phyloP scores from a whole-genome alignment of 2,329 filamentous ascomycete species.

The Onygenales sp. region DNA sequence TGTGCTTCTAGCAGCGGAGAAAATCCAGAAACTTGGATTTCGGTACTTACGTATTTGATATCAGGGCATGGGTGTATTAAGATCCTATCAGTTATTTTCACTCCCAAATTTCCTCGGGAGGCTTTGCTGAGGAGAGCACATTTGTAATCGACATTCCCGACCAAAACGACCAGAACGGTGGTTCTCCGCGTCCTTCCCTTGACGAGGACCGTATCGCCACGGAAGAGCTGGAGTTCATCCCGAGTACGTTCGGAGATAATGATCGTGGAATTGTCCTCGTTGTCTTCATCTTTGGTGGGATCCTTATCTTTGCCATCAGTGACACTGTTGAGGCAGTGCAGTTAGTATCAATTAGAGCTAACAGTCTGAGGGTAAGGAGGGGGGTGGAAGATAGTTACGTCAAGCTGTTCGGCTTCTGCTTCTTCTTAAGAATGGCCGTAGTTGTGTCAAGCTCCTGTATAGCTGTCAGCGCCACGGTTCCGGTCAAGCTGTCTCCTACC shows the following conservation, averaged over 20 bases:
- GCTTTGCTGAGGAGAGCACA: constrained; percentile 97
- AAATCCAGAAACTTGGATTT: not conserved
- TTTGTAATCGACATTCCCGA: constrained; percentile 94
- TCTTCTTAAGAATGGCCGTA: constrained; percentile 98
- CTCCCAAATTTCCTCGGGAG: constrained; percentile 92
- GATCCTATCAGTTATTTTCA: constrained; percentile 97
- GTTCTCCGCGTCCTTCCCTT: constrained; percentile 99
- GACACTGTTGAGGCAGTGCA: constrained; percentile 52
- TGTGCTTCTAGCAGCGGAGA: constrained; percentile 7
- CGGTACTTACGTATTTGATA: constrained; percentile 89
- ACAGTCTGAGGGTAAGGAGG: not conserved
- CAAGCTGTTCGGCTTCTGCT: constrained; percentile 99
- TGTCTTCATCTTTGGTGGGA: constrained; percentile 39
- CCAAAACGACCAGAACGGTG: constrained; percentile 92
- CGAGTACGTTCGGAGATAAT: constrained; percentile 97
- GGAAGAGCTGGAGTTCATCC: constrained; percentile 96
- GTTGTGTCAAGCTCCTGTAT: constrained; percentile 75
- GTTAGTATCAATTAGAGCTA: constrained; percentile 19
- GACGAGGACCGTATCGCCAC: constrained; percentile 93
- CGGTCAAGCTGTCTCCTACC: constrained; percentile 12
- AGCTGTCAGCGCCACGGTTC: constrained; percentile 18
- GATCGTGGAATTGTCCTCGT: constrained; percentile 99
- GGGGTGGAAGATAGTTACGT: constrained; percentile 55
- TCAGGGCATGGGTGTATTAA: constrained; percentile 96
- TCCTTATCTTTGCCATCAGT: constrained; percentile 60